Conservation (phyloP, 2,329 filamentous ascomycete species). For the Diaporthe nobilis region DNA sequence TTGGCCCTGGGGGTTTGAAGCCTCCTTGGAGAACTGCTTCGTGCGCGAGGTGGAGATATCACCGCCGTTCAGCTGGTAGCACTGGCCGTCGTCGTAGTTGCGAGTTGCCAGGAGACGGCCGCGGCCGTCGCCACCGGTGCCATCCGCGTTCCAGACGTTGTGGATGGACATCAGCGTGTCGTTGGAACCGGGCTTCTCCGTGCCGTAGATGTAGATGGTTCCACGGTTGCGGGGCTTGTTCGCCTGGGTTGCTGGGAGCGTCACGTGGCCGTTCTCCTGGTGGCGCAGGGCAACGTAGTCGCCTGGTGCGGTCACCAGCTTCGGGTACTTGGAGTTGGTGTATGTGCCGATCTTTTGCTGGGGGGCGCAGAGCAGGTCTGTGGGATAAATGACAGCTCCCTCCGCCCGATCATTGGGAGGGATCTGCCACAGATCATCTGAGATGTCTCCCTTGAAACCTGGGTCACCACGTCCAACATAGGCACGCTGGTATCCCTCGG, state of each 20-base stretch:
- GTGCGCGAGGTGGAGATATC: slow-evolving; percentile 72
- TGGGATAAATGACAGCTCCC: slow-evolving; percentile 62
- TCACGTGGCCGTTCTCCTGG: slow-evolving; percentile 84
- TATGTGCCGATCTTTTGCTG: slow-evolving; percentile 70
- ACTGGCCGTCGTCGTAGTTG: slow-evolving; percentile 91
- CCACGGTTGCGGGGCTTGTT: slow-evolving; percentile 77
- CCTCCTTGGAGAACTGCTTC: slow-evolving; percentile 63
- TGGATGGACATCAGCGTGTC: slow-evolving; percentile 69
- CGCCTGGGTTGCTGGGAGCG: slow-evolving; percentile 66
- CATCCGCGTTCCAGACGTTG: slow-evolving; percentile 82
- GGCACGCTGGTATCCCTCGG: slow-evolving; percentile 81
- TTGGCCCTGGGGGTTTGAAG: slow-evolving; percentile 66
- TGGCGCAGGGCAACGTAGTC: slow-evolving; percentile 77
- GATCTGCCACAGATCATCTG: slow-evolving; percentile 73
- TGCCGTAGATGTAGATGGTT: slow-evolving; percentile 83
- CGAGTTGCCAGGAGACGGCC: slow-evolving; percentile 83
- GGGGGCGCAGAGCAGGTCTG: slow-evolving; percentile 74
- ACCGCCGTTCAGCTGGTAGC: slow-evolving; percentile 81
- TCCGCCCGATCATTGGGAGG: slow-evolving; percentile 65
- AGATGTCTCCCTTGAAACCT: slow-evolving; percentile 66
- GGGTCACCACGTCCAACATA: slow-evolving; percentile 71
- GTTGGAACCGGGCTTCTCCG: slow-evolving; percentile 66
- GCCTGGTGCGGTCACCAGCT: slow-evolving; percentile 72
- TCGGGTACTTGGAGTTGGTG: slow-evolving; percentile 71
- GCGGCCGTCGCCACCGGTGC: slow-evolving; percentile 83